phyloP scores from a whole-genome alignment of 2,329 filamentous ascomycete species.

The Ceratocystiopsis brevicomis region DNA sequence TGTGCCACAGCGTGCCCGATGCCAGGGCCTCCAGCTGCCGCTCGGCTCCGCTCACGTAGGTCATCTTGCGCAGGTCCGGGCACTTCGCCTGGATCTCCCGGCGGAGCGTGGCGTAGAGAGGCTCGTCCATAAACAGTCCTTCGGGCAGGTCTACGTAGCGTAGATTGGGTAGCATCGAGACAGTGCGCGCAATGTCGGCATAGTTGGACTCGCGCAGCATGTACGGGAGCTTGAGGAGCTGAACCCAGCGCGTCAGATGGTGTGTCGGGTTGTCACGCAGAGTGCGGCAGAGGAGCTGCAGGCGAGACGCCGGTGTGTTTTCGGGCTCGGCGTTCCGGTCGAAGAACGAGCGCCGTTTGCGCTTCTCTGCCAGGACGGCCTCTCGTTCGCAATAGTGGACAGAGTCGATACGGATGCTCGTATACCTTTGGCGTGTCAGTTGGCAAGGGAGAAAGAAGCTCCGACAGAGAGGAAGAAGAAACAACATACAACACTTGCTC shows the following conservation, averaged over 20 bases:
- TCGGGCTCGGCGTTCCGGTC: slow-evolving; percentile 62
- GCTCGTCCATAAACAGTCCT: slow-evolving; percentile 68
- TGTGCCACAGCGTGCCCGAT: slow-evolving; percentile 45
- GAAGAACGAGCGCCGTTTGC: slow-evolving; percentile 55
- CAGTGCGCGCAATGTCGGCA: slow-evolving; percentile 64
- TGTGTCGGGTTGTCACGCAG: slow-evolving; percentile 56
- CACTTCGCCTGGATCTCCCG: slow-evolving; percentile 74
- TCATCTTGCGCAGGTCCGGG: slow-evolving; percentile 74
- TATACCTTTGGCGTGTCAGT: slow-evolving; percentile 39
- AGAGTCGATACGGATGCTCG: slow-evolving; percentile 77
- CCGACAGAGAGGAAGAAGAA: not conserved
- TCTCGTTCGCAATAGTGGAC: slow-evolving; percentile 91
- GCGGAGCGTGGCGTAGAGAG: slow-evolving; percentile 53
- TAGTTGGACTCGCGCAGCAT: slow-evolving; percentile 85
- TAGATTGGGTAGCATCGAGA: slow-evolving; percentile 69
- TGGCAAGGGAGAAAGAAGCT: not conserved
- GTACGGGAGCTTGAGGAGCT: slow-evolving; percentile 76
- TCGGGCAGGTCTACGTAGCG: slow-evolving; percentile 82
- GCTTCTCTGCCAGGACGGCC: slow-evolving; percentile 57
- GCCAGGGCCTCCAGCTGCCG: slow-evolving; percentile 53
- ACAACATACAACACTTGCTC: slow-evolving; percentile 34
- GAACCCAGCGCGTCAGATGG: slow-evolving; percentile 47
- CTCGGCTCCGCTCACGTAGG: slow-evolving; percentile 62
- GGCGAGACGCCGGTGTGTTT: slow-evolving; percentile 56
- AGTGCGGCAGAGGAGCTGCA: slow-evolving; percentile 63